Base-by-base conservation (phyloP, 2,329 filamentous ascomycete species). In the Leptosphaerulina australis region DNA sequence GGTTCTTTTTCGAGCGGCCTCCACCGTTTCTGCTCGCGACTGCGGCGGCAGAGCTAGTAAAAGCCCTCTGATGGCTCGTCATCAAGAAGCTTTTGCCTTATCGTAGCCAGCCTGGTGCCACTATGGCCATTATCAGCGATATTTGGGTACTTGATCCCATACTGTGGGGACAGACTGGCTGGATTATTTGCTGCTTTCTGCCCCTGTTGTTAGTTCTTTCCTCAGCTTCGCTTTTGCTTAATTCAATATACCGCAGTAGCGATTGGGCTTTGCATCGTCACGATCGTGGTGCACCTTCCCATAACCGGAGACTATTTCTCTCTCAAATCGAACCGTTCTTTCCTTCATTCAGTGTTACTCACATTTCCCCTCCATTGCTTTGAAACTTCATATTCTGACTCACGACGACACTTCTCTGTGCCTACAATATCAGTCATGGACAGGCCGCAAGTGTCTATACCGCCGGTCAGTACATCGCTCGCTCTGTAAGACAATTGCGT, bases 11-110 rank as follows among this genome's bases (percentile, higher is more conserved):
- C 34, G 52, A 53, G 47, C 44, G 44, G 40, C 38, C 46, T 43
- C 37, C 30, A 43, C 47, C 50, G 39, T 47, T 58, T 59, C 59
- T 60, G 56, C 64, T 64, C 62, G 69, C 69, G 69, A 67, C 61
- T 67, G 53, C 59, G 63, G 69, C 69, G 68, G 66, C 59, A 63
- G 58, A 67, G 61, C 66, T 70, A 69, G 63, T 58, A 65, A 70
- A 70, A 60, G 40, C 45, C 58, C 50, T 57, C 53, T 59, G 43
- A 53, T 54, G 59, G 37, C 39, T 62, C 56, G 62, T 66, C 66
- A 63, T 69, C 56, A 53, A 51, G 50, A 50, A 48, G 34, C 46
- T 46, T 53, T 52, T 54, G 60, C 58, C 50, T 60, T 53, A 59
- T 41, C 47, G 39, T 49, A 55, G 56, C 29, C 44, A 46, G 43